These are phyloP conservation scores for Dunaliella sp. DNA, from an alignment of 139 green algal genomes.

Conservation along the genomic window DNA sequence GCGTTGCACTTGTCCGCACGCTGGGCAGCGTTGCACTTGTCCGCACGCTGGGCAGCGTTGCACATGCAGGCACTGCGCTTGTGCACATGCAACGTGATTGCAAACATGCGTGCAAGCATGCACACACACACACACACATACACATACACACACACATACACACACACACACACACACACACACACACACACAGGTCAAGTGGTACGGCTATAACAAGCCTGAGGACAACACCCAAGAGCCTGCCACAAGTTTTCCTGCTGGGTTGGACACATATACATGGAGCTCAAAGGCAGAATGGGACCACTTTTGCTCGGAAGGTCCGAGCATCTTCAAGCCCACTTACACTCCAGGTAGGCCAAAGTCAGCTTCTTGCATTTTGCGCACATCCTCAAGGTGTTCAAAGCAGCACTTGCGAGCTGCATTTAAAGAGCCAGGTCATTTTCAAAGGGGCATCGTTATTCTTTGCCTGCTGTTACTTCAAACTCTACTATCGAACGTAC, in stretches of 20 bases:
- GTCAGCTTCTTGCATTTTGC: too few relatives aligned
- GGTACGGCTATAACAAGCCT: background rate
- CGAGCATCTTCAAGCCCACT: background rate
- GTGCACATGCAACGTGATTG: background rate
- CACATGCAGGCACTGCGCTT: background rate
- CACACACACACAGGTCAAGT: conserved; percentile 24
- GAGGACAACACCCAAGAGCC: background rate
- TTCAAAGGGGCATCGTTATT: too few relatives aligned
- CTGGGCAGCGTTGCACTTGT: too few relatives aligned
- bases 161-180: conserved; percentile 12
- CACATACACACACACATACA: background rate
- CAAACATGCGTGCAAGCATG: background rate
- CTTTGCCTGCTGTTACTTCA: too few relatives aligned
- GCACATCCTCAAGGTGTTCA: too few relatives aligned
- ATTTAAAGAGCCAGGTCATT: too few relatives aligned
- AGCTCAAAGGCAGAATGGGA: background rate
- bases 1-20: too few relatives aligned
- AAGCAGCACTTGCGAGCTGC: too few relatives aligned
- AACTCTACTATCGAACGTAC: too few relatives aligned
- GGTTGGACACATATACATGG: conserved; percentile 16
- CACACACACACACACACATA: conserved; percentile 1
- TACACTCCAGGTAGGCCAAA: background rate
- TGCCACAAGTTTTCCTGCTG: conserved; percentile 28
- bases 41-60: too few relatives aligned
- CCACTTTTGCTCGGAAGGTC: background rate